Percentiles rank a stretch among this genome's conserved stretches.
Conservation (phyloP, 768 basidiomycete genomes). For the Pulveroboletus sp. region DNA sequence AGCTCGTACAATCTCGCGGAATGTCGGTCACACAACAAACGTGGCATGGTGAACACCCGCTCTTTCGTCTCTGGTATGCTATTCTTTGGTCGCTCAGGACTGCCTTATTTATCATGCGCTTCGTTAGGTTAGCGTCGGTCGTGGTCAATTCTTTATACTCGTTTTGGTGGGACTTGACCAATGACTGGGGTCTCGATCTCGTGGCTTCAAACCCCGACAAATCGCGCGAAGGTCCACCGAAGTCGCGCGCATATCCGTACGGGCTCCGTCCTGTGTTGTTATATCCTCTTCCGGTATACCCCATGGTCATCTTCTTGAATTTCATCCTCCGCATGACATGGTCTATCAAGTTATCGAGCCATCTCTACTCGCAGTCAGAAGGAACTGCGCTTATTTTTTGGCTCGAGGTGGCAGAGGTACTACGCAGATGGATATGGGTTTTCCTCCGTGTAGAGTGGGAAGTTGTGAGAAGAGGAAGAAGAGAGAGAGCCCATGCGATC, state of each 20-base stretch:
- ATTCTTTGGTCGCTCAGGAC: background rate
- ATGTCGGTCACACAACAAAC: constrained; percentile 39
- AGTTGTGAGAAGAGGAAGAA: constrained; percentile 59
- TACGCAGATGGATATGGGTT: constrained; percentile 97
- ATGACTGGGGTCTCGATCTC: constrained; percentile 93
- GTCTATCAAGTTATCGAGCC: constrained; percentile 87
- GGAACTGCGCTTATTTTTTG: constrained; percentile 83
- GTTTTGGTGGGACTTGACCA: constrained; percentile 99
- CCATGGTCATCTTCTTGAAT: constrained; percentile 78
- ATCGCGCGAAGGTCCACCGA: constrained; percentile 35
- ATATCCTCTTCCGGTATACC: constrained; percentile 82
- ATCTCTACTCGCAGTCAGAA: constrained; percentile 77
- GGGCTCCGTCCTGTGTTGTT: constrained; percentile 76
- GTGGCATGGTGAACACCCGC: constrained; percentile 74
- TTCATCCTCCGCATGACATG: constrained; percentile 89
- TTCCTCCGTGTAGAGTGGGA: constrained; percentile 98
- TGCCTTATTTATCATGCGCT: constrained; percentile 3
- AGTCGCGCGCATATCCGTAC: constrained; percentile 47
- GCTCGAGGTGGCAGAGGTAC: constrained; percentile 86
- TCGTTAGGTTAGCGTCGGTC: constrained; percentile 74
- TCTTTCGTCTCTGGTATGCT: constrained; percentile 83
- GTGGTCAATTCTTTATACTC: constrained; percentile 89
- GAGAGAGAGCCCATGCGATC: constrained; percentile 1
- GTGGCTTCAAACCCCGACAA: constrained; percentile 41
- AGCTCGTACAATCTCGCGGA: constrained; percentile 51